Evolutionary conservation across 495 filamentous ascomycete species (phyloP).

Genomic region (Cryomyces minteri): DNA sequence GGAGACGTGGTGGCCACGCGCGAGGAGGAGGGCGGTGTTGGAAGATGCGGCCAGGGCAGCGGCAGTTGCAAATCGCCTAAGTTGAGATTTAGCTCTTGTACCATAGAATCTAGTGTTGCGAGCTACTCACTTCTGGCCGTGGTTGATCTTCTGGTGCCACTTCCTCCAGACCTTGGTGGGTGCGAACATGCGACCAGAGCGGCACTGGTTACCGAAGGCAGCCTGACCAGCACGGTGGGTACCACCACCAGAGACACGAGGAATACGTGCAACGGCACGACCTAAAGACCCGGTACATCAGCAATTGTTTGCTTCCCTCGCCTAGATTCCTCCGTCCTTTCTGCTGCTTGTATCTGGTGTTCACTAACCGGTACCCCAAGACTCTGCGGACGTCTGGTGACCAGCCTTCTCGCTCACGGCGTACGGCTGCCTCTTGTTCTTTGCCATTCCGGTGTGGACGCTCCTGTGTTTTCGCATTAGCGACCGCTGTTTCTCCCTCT

Average conservation of each 20-base stretch:
- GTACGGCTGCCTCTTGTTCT: slow-evolving; percentile 99
- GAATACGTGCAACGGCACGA: slow-evolving; percentile 99
- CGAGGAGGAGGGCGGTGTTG: slow-evolving; percentile 80
- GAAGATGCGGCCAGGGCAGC: slow-evolving; percentile 95
- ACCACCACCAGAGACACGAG: slow-evolving; percentile 99
- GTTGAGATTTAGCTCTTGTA: slow-evolving; percentile 3
- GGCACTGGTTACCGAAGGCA: slow-evolving; percentile 99
- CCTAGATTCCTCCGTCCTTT: too few species aligned
- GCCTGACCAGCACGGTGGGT: slow-evolving; percentile 99
- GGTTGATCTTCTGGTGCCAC: slow-evolving; percentile 99
- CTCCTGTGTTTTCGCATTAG: slow-evolving; percentile 32
- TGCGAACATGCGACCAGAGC: slow-evolving; percentile 99
- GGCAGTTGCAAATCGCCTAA: slow-evolving; percentile 85
- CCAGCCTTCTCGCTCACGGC: slow-evolving; percentile 99
- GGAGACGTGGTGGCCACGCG: slow-evolving; percentile 88
- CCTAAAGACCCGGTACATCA: slow-evolving; percentile 34
- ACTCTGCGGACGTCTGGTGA: slow-evolving; percentile 98
- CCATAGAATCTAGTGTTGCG: slow-evolving; percentile 3
- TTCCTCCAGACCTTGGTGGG: slow-evolving; percentile 99
- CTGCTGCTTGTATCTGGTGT: too few species aligned
- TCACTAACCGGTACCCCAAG: slow-evolving; percentile 96
- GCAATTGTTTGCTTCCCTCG: slow-evolving; percentile 3
- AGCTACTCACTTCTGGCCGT: slow-evolving; percentile 66
- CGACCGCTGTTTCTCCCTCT: slow-evolving; percentile 5
- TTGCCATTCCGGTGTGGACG: slow-evolving; percentile 97